Conservation (phyloP, 768 basidiomycete species). For the Tylopilus sp. region DNA sequence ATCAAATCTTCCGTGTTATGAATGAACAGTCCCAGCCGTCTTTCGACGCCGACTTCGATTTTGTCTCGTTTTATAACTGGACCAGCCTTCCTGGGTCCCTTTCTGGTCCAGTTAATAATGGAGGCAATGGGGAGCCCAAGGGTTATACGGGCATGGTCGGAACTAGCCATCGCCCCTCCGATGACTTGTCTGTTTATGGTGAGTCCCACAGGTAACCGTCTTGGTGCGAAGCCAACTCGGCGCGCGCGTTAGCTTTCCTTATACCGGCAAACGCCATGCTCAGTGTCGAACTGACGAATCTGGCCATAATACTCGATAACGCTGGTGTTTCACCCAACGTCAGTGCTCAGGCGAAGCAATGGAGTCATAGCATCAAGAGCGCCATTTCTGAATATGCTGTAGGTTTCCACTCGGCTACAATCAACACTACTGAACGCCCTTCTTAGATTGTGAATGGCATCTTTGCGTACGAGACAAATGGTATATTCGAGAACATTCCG, state of each 20-base stretch:
- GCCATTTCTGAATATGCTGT: constrained; percentile 66
- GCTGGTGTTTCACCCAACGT: constrained; percentile 46
- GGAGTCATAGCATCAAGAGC: constrained; percentile 54
- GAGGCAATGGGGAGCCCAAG: constrained; percentile 73
- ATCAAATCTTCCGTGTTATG: constrained; percentile 73
- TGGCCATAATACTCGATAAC: constrained; percentile 57
- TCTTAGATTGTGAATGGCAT: constrained; percentile 58
- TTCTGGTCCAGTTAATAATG: constrained; percentile 60
- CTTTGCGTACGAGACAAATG: constrained; percentile 79
- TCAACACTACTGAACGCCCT: background rate
- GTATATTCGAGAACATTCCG: constrained; percentile 27
- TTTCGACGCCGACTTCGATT: constrained; percentile 68
- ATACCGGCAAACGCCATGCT: constrained; percentile 83
- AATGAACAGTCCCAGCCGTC: constrained; percentile 71
- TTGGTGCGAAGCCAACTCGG: background rate
- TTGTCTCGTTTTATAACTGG: constrained; percentile 80
- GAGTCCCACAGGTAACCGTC: constrained; percentile 10
- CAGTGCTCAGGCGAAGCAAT: constrained; percentile 50
- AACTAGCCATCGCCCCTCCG: constrained; percentile 74
- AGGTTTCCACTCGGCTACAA: constrained; percentile 8
- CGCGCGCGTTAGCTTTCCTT: constrained; percentile 55
- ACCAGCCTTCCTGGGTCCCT: constrained; percentile 62
- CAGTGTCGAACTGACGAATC: constrained; percentile 62
- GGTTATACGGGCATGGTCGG: constrained; percentile 71
- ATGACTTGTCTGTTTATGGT: constrained; percentile 70